Base-by-base conservation (phyloP, 371 early-diverging fungal genomes). In the Thermomucor indicae-seudaticae region DNA sequence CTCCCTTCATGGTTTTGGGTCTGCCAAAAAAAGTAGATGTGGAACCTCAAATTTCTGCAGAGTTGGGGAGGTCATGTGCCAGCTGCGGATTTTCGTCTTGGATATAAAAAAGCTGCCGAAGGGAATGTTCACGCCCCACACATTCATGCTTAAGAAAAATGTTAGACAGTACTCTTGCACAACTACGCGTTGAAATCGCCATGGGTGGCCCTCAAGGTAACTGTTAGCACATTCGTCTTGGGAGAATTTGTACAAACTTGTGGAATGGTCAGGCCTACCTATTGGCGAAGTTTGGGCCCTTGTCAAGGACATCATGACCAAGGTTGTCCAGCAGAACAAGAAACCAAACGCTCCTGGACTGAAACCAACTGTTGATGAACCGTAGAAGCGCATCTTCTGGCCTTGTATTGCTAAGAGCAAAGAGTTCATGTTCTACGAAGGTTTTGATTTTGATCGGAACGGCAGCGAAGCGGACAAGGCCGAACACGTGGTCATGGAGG, bases 311-410 rank as follows among this genome's bases (percentile, higher is more conserved):
- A 28, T 32, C 6, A 25, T 44, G 29, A 19, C 47, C 16, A 39
- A 30, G 24, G n/a, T n/a, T n/a, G 38, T 19, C 28, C 28, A 43
- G 1, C 23, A 49, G 11, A 17, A 32, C 8, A 17, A 19, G 8
- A 35, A 40, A 16, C 28, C 28, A 11, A 16, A 51, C 11, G 25
- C 29, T 16, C 42, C 17, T 8, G 29, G 10, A 10, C 19, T 27
- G 22, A 5, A 47, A 25, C 67, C 67, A 4, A 32, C 31, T 3
- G 31, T 70, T 3, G 67, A 71, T 34, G 56, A 51, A 2, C 47
- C 32, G 1, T 71, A 67, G 39, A 71, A 67, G 31, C 7, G 43
- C 0, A 64, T 57, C 28, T 14, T 71, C 19, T 71, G 72, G 72
- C 49, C 59, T 4, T 51, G 53, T 28, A 12, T 65, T 6, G 47